These are phyloP conservation scores for Pythium rhizo-oryzae DNA, from an alignment of 352 stramenopile species.

Conservation along the genomic window DNA sequence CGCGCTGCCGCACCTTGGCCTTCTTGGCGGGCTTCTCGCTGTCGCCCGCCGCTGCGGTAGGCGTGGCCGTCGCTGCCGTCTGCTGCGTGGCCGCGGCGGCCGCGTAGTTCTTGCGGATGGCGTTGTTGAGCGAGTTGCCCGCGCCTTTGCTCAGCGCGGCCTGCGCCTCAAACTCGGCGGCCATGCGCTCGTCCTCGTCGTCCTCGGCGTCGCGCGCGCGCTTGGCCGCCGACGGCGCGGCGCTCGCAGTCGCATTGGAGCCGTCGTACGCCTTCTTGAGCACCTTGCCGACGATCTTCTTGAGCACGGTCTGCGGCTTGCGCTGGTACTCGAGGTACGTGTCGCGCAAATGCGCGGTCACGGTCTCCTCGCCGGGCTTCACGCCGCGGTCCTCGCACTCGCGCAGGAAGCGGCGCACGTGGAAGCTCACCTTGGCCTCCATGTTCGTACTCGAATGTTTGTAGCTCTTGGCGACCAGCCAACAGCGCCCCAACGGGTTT, in stretches of 20 bases:
- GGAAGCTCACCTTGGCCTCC: conserved; percentile 88
- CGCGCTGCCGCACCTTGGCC: conserved; percentile 59
- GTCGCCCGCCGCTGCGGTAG: not conserved
- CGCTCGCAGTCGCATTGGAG: not conserved
- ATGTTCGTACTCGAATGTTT: conserved; percentile 32
- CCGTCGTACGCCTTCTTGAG: conserved; percentile 52
- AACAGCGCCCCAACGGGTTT: not conserved
- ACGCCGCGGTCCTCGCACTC: conserved; percentile 74
- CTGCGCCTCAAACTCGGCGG: conserved; percentile 49
- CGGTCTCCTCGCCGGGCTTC: conserved; percentile 58
- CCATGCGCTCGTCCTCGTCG: conserved; percentile 71
- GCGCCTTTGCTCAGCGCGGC: conserved; percentile 29
- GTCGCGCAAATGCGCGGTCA: conserved; percentile 64
- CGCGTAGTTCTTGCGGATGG: conserved; percentile 78
- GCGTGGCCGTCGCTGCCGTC: conserved; percentile 25
- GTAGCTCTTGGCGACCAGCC: conserved; percentile 10
- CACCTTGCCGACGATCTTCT: conserved; percentile 72
- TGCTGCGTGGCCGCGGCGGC: conserved; percentile 23
- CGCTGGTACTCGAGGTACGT: conserved; percentile 87
- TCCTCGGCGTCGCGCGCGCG: conserved; percentile 56
- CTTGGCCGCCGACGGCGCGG: conserved; percentile 38
- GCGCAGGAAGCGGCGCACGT: conserved; percentile 82
- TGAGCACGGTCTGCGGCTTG: conserved; percentile 72
- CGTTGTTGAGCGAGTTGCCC: conserved; percentile 75
- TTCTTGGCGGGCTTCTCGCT: conserved; percentile 68